Base-by-base conservation (phyloP, 2,329 filamentous ascomycete species). In the Pyricularia sp. region DNA sequence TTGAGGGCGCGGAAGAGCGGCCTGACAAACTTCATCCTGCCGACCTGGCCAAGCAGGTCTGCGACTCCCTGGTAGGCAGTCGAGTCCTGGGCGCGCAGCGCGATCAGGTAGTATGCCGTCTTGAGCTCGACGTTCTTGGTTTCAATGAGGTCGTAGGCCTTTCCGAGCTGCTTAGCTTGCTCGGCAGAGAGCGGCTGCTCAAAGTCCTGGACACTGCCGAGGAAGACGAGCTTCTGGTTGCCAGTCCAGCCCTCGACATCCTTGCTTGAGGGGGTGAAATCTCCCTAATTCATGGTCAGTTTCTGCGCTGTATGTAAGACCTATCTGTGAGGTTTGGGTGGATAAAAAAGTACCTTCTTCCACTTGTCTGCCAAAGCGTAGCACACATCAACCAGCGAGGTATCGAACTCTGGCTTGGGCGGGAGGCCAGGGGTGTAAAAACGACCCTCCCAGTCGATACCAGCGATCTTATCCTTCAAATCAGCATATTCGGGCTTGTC, bases 11-110 rank as follows among this genome's bases (percentile, higher is more conserved):
- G 86, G 81, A 90, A 97, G 75, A 98, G 80, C 26, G 94, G 93
- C 65, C 94, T 85, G 70, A 98, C 94, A 79, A 94, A 98, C 85
- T 98, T 98, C 95, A 99, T 98, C 69, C 95, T 84, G 14, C 95
- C 95, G 28, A 97, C 93, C 68, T 85, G 84, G 36, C 92, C 92
- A 58, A 98, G 82, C 69, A 97, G 82, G 70, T 92, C 87, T 1
- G 90, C 88, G 0, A 92, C 88, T 1, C 90, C 89, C 70, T 87
- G 77, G 74, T 94, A 92, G 55, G 91, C 86, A 69, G 83, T 86
- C 67, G 84, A 79, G 74, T 93, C 92, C 69, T 88, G 86, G 14
- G 92, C 91, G 74, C 87, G 87, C 75, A 99, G 85, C 1, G 92
- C 92, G 42, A 97, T 86, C 68, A 88, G 86, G 75, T 92, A 91